Base-by-base conservation (phyloP, 495 filamentous ascomycete species). In the Talaromyces proteolyticus region DNA sequence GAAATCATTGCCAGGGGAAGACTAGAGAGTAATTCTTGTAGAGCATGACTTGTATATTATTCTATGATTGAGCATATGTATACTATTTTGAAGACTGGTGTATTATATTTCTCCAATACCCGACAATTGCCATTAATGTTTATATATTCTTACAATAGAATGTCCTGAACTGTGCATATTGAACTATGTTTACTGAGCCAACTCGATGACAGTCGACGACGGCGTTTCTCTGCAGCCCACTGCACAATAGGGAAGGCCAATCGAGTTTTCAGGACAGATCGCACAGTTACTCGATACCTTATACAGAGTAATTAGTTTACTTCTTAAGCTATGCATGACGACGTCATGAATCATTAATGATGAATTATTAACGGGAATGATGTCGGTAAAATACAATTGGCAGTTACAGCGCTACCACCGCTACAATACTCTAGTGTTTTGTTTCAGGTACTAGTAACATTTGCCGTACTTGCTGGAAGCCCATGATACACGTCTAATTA, bases 1-100 rank as follows among this genome's bases (percentile, higher is more conserved):
- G 40, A 42, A 87, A 16, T 42, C 20, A 42, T 42, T 34, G 8
- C 4, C 4, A 34, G 29, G 14, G 29, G 29, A 34, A 34, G 29
- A 14, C 8, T 34, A 14, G 29, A 4, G 8, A 34, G 29, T 34
- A 14, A 34, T 14, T 34, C 29, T 34, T 34, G 29, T 34, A 34
- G 8, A 34, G 29, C 8, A 14, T 34, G 29, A 34, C 8, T 34
- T 34, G 29, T 34, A 34, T 14, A 34, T 34, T 34, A 34, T 10
- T 34, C 8, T 34, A 34, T 34, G 14, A 34, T 34, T 34, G 14
- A 14, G 14, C 1, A 14, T 34, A 34, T 34, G 29, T 34, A 34
- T 34, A 34, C 29, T 34, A 34, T 29, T 34, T 34, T 34, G 4
- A 34, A 34, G 29, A 34, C 29, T 34, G n/a, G n/a, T n/a, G n/a